Percentiles rank a stretch among this genome's conserved stretches.
phyloP scores from a whole-genome alignment of 495 filamentous ascomycete genomes.

The Lasiosphaeris hirsuta region DNA sequence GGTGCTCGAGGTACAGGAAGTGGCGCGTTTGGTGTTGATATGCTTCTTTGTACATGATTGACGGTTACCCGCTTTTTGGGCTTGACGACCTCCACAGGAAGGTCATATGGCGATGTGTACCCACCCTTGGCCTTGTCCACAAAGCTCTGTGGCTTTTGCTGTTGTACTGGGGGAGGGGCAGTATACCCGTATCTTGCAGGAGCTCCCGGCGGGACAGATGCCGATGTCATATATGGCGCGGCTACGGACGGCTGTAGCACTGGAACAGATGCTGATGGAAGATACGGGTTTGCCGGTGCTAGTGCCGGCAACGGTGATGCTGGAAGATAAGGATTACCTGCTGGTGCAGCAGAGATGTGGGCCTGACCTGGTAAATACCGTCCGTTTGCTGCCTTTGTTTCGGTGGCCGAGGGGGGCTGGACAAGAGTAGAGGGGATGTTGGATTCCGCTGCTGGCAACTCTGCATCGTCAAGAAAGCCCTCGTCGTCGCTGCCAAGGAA shows the following conservation, averaged over 20 bases:
- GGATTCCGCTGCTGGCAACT: conserved; percentile 26
- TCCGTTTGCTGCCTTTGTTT: conserved; percentile 22
- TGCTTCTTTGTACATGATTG: conserved; percentile 35
- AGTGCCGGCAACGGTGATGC: conserved; percentile 24
- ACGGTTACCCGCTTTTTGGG: conserved; percentile 57
- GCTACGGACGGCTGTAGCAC: conserved; percentile 27
- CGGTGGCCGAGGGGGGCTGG: conserved; percentile 5
- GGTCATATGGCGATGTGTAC: conserved; percentile 90
- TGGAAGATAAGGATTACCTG: conserved; percentile 24
- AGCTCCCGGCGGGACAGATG: conserved; percentile 42
- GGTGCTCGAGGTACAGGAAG: conserved; percentile 45
- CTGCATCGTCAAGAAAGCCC: conserved; percentile 63
- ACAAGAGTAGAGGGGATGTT: conserved; percentile 14
- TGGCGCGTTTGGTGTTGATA: conserved; percentile 36
- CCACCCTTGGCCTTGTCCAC: conserved; percentile 84
- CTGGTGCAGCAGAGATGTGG: not conserved
- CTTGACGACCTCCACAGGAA: conserved; percentile 81
- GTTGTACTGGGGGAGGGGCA: conserved; percentile 36
- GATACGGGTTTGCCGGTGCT: conserved; percentile 35
- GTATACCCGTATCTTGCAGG: conserved; percentile 41
- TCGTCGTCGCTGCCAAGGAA: conserved; percentile 71
- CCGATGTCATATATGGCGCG: conserved; percentile 32
- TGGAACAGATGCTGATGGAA: conserved; percentile 22
- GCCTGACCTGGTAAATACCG: conserved; percentile 31
- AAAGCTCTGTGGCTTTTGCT: conserved; percentile 69